Base-by-base conservation (phyloP, 148 eudicot species). In the Amaranthus cruentus region DNA sequence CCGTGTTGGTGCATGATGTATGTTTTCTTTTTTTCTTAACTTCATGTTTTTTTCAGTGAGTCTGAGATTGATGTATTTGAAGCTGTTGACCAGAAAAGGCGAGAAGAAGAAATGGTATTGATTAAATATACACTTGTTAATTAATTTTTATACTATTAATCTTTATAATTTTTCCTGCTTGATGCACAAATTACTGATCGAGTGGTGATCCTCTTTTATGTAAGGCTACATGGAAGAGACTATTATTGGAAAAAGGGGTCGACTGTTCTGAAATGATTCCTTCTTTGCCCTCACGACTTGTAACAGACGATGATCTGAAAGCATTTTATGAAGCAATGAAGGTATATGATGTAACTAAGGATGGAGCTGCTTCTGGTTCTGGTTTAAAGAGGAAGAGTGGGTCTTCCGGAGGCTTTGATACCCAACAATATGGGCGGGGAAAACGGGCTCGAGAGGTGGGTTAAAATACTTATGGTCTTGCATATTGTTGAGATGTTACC, bases 401-500 rank as follows among this genome's bases (percentile, higher is more conserved):
- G n/a, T 79, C 56, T 78, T 70, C 78, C 62, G 96, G 97, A 44
- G 88, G 93, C 73, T 90, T 84, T 62, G 99, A 96, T 81, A 87
- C 86, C 61, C 95, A 89, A 80, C 94, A 90, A 4, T 96, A 96
- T 83, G 99, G 99, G 86, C 88, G 99, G 70, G 99, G 99, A 44
- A 96, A 96, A 75, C 90, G 99, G 76, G 96, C 99, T 58, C 89
- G 99, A 79, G 99, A 96, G 99, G 99, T 92, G 69, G 10, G 91
- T 80, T 80, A 62, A 55, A 28, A 4, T 66, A 50, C 71, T 58
- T 42, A 7, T 58, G 44, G 38, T 59, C 44, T n/a, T 62, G 55
- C 46, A 14, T 15, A 62, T 68, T 14, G 61, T 49, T 54, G 59
- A 11, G 66, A 15, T 73, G 68, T 18, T 69, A 63, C 3, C 69